Evolutionary conservation across 2,329 filamentous ascomycete genomes (phyloP).

Genomic region (Diaporthe citrichinensis): DNA sequence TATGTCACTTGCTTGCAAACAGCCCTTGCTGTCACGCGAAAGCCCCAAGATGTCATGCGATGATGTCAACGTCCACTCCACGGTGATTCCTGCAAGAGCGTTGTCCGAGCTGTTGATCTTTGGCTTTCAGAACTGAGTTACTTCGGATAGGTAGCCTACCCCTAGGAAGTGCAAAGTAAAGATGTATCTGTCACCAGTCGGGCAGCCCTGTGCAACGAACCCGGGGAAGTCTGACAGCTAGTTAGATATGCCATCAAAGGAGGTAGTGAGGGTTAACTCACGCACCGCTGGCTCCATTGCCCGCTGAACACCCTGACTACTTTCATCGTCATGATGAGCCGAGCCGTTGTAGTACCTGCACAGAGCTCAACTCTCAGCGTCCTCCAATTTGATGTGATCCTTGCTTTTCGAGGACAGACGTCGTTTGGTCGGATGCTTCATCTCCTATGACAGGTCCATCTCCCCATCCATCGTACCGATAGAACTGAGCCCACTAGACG

Average conservation of each 20-base stretch:
- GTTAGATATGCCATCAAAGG: neutral
- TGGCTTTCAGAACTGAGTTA: neutral
- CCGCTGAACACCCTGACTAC: neutral
- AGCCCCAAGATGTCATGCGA: neutral
- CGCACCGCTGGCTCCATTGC: neutral
- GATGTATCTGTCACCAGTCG: neutral
- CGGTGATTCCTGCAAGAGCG: too few relatives aligned
- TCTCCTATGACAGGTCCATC: conserved; percentile 59
- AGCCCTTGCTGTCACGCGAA: neutral
- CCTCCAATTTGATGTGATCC: neutral
- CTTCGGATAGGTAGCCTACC: neutral
- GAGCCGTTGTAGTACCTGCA: too few relatives aligned
- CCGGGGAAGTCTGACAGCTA: neutral
- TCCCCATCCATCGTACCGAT: conserved; percentile 62
- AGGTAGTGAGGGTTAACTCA: neutral
- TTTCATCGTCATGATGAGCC: neutral
- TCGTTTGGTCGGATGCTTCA: neutral
- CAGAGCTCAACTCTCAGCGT: neutral
- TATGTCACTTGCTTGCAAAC: neutral
- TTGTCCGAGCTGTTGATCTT: neutral
- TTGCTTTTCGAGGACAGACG: neutral
- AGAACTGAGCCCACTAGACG: conserved; percentile 71
- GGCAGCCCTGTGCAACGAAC: neutral
- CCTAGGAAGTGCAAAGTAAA: neutral
- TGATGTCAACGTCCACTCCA: neutral